phyloP scores from a whole-genome alignment of 2,329 filamentous ascomycete genomes.

The Geosmithia flava region DNA sequence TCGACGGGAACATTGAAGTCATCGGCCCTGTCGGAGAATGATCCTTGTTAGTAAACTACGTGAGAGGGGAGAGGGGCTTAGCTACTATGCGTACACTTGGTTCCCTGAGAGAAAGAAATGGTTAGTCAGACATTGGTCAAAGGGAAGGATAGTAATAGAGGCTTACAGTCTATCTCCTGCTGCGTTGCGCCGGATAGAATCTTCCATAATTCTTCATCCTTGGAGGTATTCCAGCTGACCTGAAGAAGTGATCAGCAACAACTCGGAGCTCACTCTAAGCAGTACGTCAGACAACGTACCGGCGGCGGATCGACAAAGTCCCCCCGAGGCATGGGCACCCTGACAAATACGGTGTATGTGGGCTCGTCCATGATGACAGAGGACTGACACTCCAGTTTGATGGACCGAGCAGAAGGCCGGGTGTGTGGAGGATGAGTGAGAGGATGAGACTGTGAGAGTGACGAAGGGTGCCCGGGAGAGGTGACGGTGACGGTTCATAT shows the following conservation, averaged over 20 bases:
- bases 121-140: constrained; percentile 6
- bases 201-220: constrained; percentile 84
- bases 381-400: neutral
- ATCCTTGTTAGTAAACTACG: constrained; percentile 8
- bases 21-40: constrained; percentile 40
- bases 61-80: neutral
- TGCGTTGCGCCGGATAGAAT: constrained; percentile 73
- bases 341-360: constrained; percentile 66
- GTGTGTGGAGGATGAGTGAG: neutral
- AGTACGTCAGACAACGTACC: constrained; percentile 34
- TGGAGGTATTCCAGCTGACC: constrained; percentile 79
- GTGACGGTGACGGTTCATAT: neutral
- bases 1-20: constrained; percentile 75
- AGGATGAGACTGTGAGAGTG: neutral
- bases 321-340: constrained; percentile 77
- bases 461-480: neutral
- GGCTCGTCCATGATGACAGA: constrained; percentile 29
- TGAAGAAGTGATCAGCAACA: constrained; percentile 19
- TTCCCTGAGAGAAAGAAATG: constrained; percentile 43
- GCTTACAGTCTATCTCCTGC: constrained; percentile 75
- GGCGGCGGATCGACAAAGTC: constrained; percentile 84
- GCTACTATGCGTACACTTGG: constrained; percentile 45
- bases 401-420: neutral
- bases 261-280: neutral
- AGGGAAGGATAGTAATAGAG: neutral